Percentiles rank a stretch among this genome's conserved stretches.
Conservation (phyloP, 108 stramenopile genomes). For the Skeletonema marinoi region DNA sequence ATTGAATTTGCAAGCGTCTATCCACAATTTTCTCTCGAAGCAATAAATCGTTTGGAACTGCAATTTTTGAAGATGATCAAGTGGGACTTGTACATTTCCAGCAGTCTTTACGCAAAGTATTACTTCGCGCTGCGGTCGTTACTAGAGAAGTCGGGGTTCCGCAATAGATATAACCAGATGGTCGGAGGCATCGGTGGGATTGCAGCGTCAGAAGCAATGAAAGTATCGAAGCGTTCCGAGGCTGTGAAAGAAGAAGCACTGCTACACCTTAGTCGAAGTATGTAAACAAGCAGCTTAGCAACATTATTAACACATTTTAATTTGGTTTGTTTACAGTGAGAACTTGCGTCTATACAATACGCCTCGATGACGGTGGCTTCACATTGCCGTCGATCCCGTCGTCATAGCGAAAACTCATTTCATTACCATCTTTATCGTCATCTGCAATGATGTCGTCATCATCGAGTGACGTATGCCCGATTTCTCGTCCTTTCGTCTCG, state of each 20-base stretch:
- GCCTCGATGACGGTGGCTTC: background rate
- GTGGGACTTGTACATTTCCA: slow-evolving; percentile 98
- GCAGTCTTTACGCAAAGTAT: slow-evolving; percentile 97
- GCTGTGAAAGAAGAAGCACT: slow-evolving; percentile 84
- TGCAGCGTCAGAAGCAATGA: slow-evolving; percentile 77
- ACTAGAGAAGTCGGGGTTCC: slow-evolving; percentile 87
- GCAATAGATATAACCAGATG: slow-evolving; percentile 62
- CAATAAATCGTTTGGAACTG: slow-evolving; percentile 91
- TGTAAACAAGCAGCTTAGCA: slow-evolving; percentile 37
- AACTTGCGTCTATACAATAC: background rate
- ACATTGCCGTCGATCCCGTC: background rate
- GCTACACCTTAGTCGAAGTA: slow-evolving; percentile 76
- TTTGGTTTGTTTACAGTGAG: background rate
- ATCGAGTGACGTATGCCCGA: slow-evolving; percentile 11
- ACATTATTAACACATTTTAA: background rate
- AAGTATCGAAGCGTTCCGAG: slow-evolving; percentile 76
- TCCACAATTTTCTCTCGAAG: slow-evolving; percentile 92
- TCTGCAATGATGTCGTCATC: background rate
- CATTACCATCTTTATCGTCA: slow-evolving; percentile 2
- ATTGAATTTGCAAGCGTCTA: slow-evolving; percentile 96
- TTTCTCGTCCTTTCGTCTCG: slow-evolving; percentile 29
- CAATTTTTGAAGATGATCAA: slow-evolving; percentile 87
- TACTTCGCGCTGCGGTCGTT: slow-evolving; percentile 97
- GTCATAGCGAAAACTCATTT: slow-evolving; percentile 16
- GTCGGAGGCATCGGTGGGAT: slow-evolving; percentile 83